Evolutionary conservation across 2,329 filamentous ascomycete genomes (phyloP).

Genomic region (Amauroascus verrucosus): DNA sequence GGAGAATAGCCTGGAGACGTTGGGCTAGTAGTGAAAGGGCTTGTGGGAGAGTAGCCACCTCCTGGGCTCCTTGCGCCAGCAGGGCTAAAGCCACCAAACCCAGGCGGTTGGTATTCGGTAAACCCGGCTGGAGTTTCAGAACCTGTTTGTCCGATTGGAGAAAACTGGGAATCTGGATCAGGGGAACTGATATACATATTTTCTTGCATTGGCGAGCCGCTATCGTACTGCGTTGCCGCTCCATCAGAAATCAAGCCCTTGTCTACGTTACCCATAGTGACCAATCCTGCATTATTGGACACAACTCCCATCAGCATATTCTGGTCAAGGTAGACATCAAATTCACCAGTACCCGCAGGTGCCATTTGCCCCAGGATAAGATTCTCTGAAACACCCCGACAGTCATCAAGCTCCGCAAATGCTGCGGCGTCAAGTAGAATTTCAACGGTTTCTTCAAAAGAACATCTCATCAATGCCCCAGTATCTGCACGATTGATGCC

Average conservation of each 20-base stretch:
- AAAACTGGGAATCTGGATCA: slow-evolving; percentile 54
- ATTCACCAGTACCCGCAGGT: slow-evolving; percentile 92
- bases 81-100: slow-evolving; percentile 59
- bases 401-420: slow-evolving; percentile 91
- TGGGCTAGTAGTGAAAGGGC: slow-evolving; percentile 64
- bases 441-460: slow-evolving; percentile 97
- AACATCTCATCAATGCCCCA: slow-evolving; percentile 97
- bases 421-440: slow-evolving; percentile 93
- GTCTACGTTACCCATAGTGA: slow-evolving; percentile 68
- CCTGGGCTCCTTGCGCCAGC: slow-evolving; percentile 57
- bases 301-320: slow-evolving; percentile 94
- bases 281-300: slow-evolving; percentile 79
- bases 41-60: slow-evolving; percentile 53
- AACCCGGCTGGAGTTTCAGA: slow-evolving; percentile 49
- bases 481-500: slow-evolving; percentile 98
- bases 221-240: slow-evolving; percentile 87
- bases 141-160: slow-evolving; percentile 63
- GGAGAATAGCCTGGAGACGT: slow-evolving; percentile 59
- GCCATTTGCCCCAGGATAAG: slow-evolving; percentile 96
- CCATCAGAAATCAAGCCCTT: slow-evolving; percentile 67
- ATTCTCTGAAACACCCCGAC: slow-evolving; percentile 96
- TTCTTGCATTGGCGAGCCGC: slow-evolving; percentile 53
- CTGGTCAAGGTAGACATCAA: slow-evolving; percentile 86
- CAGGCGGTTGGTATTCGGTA: slow-evolving; percentile 56
- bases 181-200: slow-evolving; percentile 52